phyloP scores from a whole-genome alignment of 1,139 yeast genomes.

The Ogataea hybrid region DNA sequence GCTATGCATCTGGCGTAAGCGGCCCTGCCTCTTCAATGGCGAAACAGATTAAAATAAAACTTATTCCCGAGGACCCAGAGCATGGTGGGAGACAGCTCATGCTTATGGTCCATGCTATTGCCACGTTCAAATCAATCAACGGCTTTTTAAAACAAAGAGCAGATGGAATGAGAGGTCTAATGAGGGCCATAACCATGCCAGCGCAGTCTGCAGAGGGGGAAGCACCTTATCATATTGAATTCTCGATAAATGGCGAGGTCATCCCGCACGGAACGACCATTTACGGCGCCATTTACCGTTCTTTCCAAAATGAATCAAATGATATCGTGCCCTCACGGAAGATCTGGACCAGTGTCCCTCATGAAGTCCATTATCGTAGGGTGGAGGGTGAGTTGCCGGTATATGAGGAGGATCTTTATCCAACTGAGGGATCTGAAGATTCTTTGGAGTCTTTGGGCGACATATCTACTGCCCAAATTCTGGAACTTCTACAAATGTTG shows the following conservation, averaged over 20 bases:
- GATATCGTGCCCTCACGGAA: constrained; percentile 46
- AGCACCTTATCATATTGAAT: constrained; percentile 49
- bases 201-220: constrained; percentile 10
- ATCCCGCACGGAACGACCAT: constrained; percentile 73
- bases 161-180: constrained; percentile 23
- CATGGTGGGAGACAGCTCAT: constrained; percentile 41
- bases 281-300: constrained; percentile 72
- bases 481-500: constrained; percentile 56
- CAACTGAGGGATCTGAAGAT: constrained; percentile 33
- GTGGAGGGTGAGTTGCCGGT: constrained; percentile 33
- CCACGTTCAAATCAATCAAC: constrained; percentile 73
- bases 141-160: constrained; percentile 52
- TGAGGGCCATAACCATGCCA: constrained; percentile 19
- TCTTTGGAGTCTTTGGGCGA: constrained; percentile 39
- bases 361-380: constrained; percentile 51
- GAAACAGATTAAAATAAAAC: constrained; percentile 62
- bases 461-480: constrained; percentile 44
- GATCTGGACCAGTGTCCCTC: constrained; percentile 56
- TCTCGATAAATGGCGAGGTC: constrained; percentile 56
- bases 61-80: constrained; percentile 38
- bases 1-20: constrained; percentile 13
- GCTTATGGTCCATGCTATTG: constrained; percentile 84
- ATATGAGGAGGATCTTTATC: constrained; percentile 30
- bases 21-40: constrained; percentile 63
- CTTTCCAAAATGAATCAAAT: constrained; percentile 41